Conservation (phyloP, 2,329 filamentous ascomycete genomes). For the Camptophora hylomeconis region DNA sequence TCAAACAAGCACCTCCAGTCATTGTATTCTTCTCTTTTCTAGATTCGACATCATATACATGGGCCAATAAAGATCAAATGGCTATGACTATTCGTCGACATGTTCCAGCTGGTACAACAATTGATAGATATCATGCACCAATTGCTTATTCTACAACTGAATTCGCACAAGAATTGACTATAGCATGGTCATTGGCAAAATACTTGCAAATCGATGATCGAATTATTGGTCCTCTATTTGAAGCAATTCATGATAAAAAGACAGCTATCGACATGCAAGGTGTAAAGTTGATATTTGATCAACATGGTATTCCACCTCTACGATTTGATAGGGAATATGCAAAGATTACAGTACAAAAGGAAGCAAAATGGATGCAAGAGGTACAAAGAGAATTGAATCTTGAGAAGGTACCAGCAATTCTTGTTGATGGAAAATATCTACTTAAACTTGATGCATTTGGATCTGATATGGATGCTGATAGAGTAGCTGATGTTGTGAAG, state of each 20-base stretch:
- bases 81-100: not conserved
- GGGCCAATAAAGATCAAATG: slow-evolving; percentile 1
- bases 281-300: no score
- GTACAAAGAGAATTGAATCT: no score
- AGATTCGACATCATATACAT: slow-evolving; percentile 1
- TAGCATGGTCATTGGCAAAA: slow-evolving; percentile 1
- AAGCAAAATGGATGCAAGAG: no score
- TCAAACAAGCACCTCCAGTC: slow-evolving; percentile 1
- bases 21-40: slow-evolving; percentile 2
- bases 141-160: not conserved
- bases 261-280: not conserved
- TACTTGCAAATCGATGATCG: slow-evolving; percentile 1
- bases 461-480: no score
- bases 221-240: not conserved
- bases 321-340: no score
- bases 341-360: no score
- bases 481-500: no score
- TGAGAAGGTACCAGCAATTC: no score
- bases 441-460: no score
- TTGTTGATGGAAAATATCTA: no score
- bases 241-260: not conserved
- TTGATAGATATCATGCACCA: slow-evolving; percentile 1
- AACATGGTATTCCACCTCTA: no score
- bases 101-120: not conserved
- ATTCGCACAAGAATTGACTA: not conserved